Conservation (phyloP, 345 rosid species). For the Sapria himalayana region DNA sequence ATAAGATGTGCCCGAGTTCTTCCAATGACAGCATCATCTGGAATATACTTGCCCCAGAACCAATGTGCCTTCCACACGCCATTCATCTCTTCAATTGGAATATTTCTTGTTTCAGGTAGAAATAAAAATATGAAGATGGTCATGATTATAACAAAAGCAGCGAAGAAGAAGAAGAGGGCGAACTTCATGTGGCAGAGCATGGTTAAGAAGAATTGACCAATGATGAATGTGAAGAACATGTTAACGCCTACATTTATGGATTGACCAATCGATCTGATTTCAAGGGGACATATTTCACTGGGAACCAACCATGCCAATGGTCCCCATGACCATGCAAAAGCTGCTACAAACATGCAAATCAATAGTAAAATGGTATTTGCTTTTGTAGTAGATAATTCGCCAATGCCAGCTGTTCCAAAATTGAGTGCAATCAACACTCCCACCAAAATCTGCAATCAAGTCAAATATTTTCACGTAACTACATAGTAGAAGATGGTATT, state of each 20-base stretch:
- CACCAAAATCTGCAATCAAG: constrained; percentile 4
- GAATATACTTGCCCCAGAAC: constrained; percentile 27
- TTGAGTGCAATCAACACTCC: constrained; percentile 13
- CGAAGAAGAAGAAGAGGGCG: constrained; percentile 38
- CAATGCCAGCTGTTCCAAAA: constrained; percentile 17
- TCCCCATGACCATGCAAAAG: constrained; percentile 50
- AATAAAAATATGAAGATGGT: constrained; percentile 19
- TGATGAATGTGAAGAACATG: constrained; percentile 34
- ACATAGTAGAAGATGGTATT: not conserved
- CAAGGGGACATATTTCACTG: constrained; percentile 26
- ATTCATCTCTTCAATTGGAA: constrained; percentile 31
- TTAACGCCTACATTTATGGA: constrained; percentile 28
- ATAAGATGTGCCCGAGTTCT: too few species aligned
- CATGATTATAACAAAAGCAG: constrained; percentile 17
- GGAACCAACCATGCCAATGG: constrained; percentile 45
- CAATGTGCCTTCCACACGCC: constrained; percentile 27
- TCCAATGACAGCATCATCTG: constrained; percentile 12
- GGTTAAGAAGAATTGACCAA: constrained; percentile 27
- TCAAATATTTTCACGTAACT: not conserved
- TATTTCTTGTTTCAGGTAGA: constrained; percentile 27
- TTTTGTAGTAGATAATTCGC: constrained; percentile 4
- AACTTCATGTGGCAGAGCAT: constrained; percentile 37
- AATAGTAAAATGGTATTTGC: constrained; percentile 15
- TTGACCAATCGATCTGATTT: constrained; percentile 30
- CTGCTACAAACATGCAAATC: constrained; percentile 25